Base-by-base conservation (phyloP, 192 early-diverging fungal species). In the Coemansia sp. region DNA sequence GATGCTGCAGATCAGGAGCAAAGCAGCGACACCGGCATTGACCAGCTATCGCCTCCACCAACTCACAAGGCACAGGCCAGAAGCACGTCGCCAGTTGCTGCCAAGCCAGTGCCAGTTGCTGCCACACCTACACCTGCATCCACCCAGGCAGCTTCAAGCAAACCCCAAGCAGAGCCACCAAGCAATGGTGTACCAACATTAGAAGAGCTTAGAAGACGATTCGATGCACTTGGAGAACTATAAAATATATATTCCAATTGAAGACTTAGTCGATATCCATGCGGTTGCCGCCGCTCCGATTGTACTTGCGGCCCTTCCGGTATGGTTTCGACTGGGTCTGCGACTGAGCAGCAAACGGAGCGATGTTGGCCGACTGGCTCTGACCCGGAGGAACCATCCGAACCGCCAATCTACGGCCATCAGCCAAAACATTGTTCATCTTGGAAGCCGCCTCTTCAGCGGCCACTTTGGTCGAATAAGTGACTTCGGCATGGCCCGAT, bases 171-270 rank as follows among this genome's bases (percentile, higher is more conserved):
- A 47, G 39, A 14, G 52, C 43, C 34, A 21, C 57, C 59, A 17
- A 69, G 64, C 42, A 74, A 81, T 45, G 78, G 71, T 7, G 46
- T 81, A 11, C 84, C 84, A 2, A 80, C 89, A 39, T 82, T 92
- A 70, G 91, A 92, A 37, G 88, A 87, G 26, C 62, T 93, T 21
- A 76, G 87, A 18, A 86, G 71, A 55, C 76, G 90, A 11, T 88
- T 93, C 51, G 85, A 90, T 34, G 88, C 88, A 1, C 74, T 93
- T 26, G 88, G 88, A 56, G 64, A 59, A 23, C 63, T 60, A 51
- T 79, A 73, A 44, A 11, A 12, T 11, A 37, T 37, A 17, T 18
- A 44, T 44, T 11, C 3, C 45, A 39, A 39, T 6, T 39, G 6
- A 39, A 20, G 10, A 45, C 23, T 20, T 45, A 75, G 53, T 75